phyloP scores from a whole-genome alignment of 495 filamentous ascomycete species.

The Podospora australis region DNA sequence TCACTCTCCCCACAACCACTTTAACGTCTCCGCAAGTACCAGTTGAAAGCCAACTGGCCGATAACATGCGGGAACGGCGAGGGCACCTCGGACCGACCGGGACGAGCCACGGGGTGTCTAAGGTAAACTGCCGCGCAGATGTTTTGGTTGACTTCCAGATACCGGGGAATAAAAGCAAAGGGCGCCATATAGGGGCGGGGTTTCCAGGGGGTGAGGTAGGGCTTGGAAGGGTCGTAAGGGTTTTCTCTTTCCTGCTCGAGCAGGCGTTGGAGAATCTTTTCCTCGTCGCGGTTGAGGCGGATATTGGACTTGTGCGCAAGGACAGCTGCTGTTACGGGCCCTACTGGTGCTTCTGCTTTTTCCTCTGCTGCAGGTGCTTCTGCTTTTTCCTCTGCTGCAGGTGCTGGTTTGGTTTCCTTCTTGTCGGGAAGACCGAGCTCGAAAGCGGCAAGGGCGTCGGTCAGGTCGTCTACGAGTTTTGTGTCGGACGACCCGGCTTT shows the following conservation, averaged over 20 bases:
- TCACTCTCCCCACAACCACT: constrained; percentile 7
- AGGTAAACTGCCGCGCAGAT: constrained; percentile 94
- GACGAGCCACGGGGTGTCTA: constrained; percentile 87
- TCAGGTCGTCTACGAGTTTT: not conserved
- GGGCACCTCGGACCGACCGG: constrained; percentile 82
- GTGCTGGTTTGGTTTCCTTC: not conserved
- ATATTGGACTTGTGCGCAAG: not conserved
- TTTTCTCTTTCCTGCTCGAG: constrained; percentile 50
- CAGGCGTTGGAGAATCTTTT: constrained; percentile 17
- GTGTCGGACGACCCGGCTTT: too few relatives aligned
- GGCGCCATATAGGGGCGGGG: constrained; percentile 83
- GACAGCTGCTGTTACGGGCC: not conserved
- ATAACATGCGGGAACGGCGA: constrained; percentile 64
- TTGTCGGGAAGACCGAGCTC: constrained; percentile 2
- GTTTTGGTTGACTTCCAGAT: constrained; percentile 94
- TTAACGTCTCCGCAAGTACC: constrained; percentile 85
- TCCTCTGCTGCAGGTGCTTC: constrained; percentile 33
- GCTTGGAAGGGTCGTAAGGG: constrained; percentile 66
- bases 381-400: constrained; percentile 23
- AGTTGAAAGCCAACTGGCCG: constrained; percentile 76
- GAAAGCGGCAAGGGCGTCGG: constrained; percentile 24
- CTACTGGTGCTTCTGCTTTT: not conserved
- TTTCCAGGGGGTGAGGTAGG: constrained; percentile 85
- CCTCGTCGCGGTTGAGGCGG: not conserved
- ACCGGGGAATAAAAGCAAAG: constrained; percentile 91